A percentile compares a stretch with the other conserved stretches of the same genome.
Evolutionary conservation across 108 stramenopile genomes (phyloP).

Genomic region (Asterionellopsis glacialis): DNA sequence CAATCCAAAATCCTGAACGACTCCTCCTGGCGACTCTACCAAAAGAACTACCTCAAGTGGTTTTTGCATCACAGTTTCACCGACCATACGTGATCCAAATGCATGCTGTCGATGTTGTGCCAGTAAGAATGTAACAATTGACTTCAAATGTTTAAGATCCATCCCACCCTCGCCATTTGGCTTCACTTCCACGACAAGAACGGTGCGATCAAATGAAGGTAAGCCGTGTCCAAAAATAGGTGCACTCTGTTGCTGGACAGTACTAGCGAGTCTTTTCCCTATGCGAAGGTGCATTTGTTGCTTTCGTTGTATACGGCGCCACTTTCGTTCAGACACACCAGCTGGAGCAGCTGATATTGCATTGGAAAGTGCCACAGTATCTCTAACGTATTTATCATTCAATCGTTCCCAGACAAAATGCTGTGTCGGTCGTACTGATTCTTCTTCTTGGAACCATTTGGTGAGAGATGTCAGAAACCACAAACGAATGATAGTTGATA

Average conservation of each 20-base stretch:
- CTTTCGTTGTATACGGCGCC: constrained; percentile 2
- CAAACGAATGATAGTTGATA: constrained; percentile 1
- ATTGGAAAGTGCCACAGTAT: constrained; percentile 40
- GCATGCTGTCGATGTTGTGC: constrained; percentile 45
- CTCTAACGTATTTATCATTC: constrained; percentile 72
- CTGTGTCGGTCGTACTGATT: constrained; percentile 50
- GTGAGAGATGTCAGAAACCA: constrained; percentile 10
- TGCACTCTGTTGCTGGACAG: background rate
- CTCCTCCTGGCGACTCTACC: constrained; percentile 66
- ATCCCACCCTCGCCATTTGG: constrained; percentile 32
- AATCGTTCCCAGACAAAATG: constrained; percentile 79
- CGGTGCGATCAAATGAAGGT: constrained; percentile 40
- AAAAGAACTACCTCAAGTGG: constrained; percentile 61
- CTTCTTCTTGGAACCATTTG: constrained; percentile 27
- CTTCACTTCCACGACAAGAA: constrained; percentile 59
- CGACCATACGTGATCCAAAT: constrained; percentile 20
- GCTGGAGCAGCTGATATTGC: constrained; percentile 47
- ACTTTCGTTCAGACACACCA: constrained; percentile 21
- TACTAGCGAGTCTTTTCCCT: background rate
- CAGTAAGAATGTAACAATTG: constrained; percentile 62
- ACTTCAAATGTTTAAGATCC: constrained; percentile 49
- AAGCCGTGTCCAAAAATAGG: background rate
- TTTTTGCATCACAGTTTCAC: constrained; percentile 15
- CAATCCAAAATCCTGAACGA: constrained; percentile 65
- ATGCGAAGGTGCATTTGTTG: too few species aligned